Evolutionary conservation across 108 stramenopile genomes (phyloP).

Genomic region (Skeletonema marinoi): DNA sequence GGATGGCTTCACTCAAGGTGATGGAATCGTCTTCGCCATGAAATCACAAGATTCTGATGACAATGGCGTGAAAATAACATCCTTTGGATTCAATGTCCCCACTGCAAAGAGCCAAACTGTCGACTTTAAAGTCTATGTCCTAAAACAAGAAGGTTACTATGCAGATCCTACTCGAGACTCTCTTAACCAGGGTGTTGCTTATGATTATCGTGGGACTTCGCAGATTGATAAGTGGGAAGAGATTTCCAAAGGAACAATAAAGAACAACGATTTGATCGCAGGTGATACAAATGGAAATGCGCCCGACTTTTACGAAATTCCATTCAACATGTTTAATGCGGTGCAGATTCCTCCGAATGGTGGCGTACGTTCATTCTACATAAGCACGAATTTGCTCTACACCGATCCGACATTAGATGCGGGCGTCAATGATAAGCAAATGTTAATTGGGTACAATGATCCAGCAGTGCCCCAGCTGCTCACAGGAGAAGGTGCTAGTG

Average conservation of each 20-base stretch:
- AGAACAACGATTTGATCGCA: neutral
- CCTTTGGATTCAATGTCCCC: constrained; percentile 29
- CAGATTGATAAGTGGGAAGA: constrained; percentile 10
- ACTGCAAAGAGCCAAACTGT: neutral
- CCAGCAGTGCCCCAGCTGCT: constrained; percentile 10
- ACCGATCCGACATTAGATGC: neutral
- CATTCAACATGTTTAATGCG: constrained; percentile 1
- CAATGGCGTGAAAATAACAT: constrained; percentile 12
- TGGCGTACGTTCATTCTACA: constrained; percentile 32
- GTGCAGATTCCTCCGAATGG: constrained; percentile 17
- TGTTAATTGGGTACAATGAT: neutral
- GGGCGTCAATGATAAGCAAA: constrained; percentile 1
- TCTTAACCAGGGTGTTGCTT: neutral
- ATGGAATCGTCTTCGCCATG: constrained; percentile 5
- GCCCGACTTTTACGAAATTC: constrained; percentile 13
- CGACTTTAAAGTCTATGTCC: constrained; percentile 28
- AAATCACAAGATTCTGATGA: neutral
- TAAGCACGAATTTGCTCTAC: constrained; percentile 2
- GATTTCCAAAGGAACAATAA: constrained; percentile 9
- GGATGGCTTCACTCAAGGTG: neutral
- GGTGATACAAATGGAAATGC: neutral
- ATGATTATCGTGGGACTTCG: constrained; percentile 20
- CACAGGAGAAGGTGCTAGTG: constrained; percentile 26
- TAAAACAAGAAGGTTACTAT: constrained; percentile 21
- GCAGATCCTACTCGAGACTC: constrained; percentile 14